Evolutionary conservation across 148 eudicot genomes (phyloP), one percentile per base, ranked within the genome.

Genomic region (Oxyria digyna): DNA sequence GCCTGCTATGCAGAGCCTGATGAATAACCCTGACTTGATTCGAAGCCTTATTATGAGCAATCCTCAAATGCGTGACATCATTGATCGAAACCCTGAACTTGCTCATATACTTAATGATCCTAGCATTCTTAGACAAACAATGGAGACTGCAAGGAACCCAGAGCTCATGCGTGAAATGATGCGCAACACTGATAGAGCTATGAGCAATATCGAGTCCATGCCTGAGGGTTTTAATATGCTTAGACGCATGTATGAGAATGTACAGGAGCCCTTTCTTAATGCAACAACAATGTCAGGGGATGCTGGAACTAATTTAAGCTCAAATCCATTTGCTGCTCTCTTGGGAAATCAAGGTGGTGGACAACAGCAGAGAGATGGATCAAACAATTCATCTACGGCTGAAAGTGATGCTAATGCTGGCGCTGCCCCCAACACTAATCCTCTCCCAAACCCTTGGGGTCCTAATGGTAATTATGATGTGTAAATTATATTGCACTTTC

Each of bases 121-220:
- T n/a, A 80, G 86, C 68, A 87, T 88, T 75, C 97, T 94, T 52
- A 76, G 98, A 55, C 98, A 94, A 76, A 90, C 98, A 62, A 74
- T 94, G 64, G 98, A 94, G 78, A 91, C 98, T 63, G 96, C 97
- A 32, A 79, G 98, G 76, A 94, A 94, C 59, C 98, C 98, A 74
- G 97, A 90, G 78, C 82, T 94, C 68, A 94, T 90, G 98, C 91
- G 98, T 59, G 98, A 94, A 81, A 94, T 94, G 98, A 90, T 94
- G 98, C 87, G 98, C 33, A 94, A 94, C 75, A 94, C 98, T 62
- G 97, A 94, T 70, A 87, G 98, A 83, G 97, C 97, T 74, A 94
- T 90, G 98, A 94, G 98, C 74, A 94, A 94, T 69, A 94, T 94
- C 70, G 97, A 94, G 76, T 85, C 97, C 66, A 90, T 95, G 74